These are phyloP conservation scores for Holtermanniella nyarrowii DNA, from an alignment of 768 basidiomycete genomes.

Conservation along the genomic window DNA sequence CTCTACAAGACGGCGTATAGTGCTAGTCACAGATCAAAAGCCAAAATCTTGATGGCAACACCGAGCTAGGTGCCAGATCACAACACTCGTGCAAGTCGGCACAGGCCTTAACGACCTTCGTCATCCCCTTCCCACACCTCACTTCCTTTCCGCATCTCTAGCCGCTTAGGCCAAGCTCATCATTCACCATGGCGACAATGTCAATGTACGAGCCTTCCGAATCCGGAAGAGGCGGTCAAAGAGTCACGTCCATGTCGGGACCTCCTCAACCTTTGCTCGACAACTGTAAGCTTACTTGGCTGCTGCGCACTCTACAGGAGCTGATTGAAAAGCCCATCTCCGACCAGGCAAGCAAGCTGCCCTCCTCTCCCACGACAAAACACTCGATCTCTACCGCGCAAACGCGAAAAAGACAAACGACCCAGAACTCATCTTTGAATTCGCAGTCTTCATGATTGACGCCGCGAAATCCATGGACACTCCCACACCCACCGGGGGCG, in stretches of 20 bases:
- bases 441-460: conserved; percentile 97
- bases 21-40: no score
- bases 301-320: not conserved
- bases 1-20: no score
- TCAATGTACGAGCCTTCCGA: conserved; percentile 23
- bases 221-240: not conserved
- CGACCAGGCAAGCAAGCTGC: conserved; percentile 86
- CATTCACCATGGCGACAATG: not conserved
- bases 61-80: no score
- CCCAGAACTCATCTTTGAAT: conserved; percentile 94
- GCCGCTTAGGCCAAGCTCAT: no score
- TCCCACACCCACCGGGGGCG: conserved; percentile 55
- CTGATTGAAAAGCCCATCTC: conserved; percentile 52
- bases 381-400: conserved; percentile 89
- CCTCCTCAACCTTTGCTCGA: conserved; percentile 26
- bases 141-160: no score
- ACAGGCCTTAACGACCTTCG: no score
- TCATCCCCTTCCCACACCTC: no score
- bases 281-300: conserved; percentile 31
- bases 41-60: no score
- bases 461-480: conserved; percentile 73
- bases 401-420: conserved; percentile 99
- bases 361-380: conserved; percentile 87
- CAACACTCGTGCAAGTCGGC: no score
- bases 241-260: not conserved